Evolutionary conservation across 352 stramenopile genomes (phyloP), one percentile per base, ranked within the genome.

Genomic region (Globisporangium lucens): DNA sequence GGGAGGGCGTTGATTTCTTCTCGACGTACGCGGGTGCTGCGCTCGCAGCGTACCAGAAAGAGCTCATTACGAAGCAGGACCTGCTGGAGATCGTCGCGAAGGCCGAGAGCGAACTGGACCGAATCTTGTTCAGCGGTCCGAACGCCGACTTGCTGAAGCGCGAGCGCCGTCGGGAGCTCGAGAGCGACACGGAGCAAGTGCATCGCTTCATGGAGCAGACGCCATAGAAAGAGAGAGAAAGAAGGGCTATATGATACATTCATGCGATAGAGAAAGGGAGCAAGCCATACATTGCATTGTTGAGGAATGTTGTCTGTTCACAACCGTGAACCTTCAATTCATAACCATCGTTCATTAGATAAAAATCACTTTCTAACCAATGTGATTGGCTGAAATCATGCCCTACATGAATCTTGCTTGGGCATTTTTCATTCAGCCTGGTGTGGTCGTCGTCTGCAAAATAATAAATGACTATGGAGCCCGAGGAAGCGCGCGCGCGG

Each of bases 1-100:
- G 87, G 1, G 75, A 89, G 73, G 87, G 87, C 9, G 77, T 95
- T 2, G 70, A 83, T 9, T 92, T 95, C 64, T 95, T 91, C 67
- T 75, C 71, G 12, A 90, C 82, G 33, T 95, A 93, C 59, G 78
- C 83, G 0, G 82, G 74, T 6, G 87, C 87, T 13, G 85, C 79
- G 4, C 66, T 90, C 20, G 68, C 71, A 10, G 82, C 80, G 4
- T 74, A 83, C 61, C 75, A 88, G 43, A 92, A 90, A 56, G 75
- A 74, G 2, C 74, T 95, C 51, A 77, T 93, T 52, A 77, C 75
- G 4, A 61, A 62, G 30, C 64, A 85, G 13, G 80, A 91, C n/a
- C 56, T 93, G 57, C 52, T 80, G 10, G 75, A 70, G 15, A 82
- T 93, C 24, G 73, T 69, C 17, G 61, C 64, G 10, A 65, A 67